A percentile compares a stretch with the other conserved stretches of the same genome.
phyloP scores from a whole-genome alignment of 371 early-diverging fungal genomes.

The Haplosporangium sp. region DNA sequence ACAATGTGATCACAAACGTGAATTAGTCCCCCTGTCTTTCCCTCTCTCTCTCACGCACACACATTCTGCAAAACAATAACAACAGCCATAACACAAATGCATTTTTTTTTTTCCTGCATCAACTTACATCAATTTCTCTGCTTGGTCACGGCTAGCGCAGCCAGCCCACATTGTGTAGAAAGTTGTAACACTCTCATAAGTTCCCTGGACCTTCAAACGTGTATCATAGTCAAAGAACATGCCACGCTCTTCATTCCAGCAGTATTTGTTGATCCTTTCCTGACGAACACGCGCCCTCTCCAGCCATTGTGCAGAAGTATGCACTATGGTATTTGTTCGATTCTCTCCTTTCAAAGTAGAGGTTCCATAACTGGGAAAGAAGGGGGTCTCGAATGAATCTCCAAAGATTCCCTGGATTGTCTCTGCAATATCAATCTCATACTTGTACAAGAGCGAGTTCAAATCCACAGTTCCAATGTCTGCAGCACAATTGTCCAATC shows the following conservation, averaged over 20 bases:
- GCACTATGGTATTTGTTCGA: constrained; percentile 42
- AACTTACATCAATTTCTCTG: constrained; percentile 67
- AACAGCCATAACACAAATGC: neutral
- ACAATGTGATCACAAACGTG: neutral
- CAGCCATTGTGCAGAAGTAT: constrained; percentile 64
- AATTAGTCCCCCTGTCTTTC: neutral
- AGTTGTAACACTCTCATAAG: constrained; percentile 81
- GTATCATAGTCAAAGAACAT: constrained; percentile 90
- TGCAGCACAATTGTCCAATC: constrained; percentile 93
- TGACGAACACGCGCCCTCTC: constrained; percentile 66
- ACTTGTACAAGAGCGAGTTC: constrained; percentile 93
- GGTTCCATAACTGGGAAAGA: constrained; percentile 44
- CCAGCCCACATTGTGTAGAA: constrained; percentile 85
- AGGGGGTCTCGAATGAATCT: constrained; percentile 57
- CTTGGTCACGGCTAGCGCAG: constrained; percentile 73
- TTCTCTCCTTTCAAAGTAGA: neutral
- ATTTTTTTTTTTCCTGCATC: constrained; percentile 9
- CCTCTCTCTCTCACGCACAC: too few species aligned
- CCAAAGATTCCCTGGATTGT: constrained; percentile 74
- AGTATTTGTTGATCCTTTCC: constrained; percentile 71
- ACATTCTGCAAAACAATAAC: neutral
- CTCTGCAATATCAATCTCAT: constrained; percentile 91
- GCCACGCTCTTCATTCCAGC: constrained; percentile 81
- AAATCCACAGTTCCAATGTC: constrained; percentile 93
- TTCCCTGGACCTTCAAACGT: constrained; percentile 59